phyloP scores from a whole-genome alignment of 441 rosid genomes.

The Populus tomentosa region DNA sequence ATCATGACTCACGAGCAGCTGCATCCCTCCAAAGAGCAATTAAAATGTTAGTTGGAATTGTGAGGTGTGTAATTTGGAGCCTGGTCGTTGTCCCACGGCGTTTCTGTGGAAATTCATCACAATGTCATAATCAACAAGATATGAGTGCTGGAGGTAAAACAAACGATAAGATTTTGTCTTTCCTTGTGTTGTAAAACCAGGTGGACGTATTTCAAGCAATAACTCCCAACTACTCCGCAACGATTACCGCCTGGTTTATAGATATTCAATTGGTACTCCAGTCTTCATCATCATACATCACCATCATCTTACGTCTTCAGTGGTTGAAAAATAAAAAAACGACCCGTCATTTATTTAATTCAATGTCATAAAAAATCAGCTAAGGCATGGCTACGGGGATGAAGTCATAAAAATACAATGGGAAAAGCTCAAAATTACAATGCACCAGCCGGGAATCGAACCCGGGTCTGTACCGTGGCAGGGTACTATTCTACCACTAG shows the following conservation, averaged over 20 bases:
- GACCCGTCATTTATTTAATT: not conserved
- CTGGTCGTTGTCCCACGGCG: not conserved
- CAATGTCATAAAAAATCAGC: not conserved
- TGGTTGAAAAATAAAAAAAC: not conserved
- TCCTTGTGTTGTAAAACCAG: not conserved
- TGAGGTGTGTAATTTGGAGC: not conserved
- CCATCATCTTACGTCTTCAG: not conserved
- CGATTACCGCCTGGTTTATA: not conserved
- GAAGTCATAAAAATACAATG: not conserved
- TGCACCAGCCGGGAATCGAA: constrained; percentile 88
- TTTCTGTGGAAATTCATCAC: not conserved
- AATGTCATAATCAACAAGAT: not conserved
- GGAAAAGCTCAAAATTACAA: not conserved
- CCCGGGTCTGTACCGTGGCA: constrained; percentile 82
- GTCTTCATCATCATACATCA: not conserved
- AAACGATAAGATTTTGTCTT: not conserved
- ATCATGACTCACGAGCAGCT: not conserved
- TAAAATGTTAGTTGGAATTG: not conserved
- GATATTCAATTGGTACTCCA: not conserved
- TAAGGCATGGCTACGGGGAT: not conserved
- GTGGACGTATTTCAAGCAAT: not conserved
- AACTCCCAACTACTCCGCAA: not conserved
- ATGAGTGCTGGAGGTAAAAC: not conserved
- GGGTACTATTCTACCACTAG: constrained; percentile 84
- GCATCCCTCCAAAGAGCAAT: not conserved